Conservation (phyloP, 1,139 yeast genomes). For the Blastobotrys raffinosifermentans region DNA sequence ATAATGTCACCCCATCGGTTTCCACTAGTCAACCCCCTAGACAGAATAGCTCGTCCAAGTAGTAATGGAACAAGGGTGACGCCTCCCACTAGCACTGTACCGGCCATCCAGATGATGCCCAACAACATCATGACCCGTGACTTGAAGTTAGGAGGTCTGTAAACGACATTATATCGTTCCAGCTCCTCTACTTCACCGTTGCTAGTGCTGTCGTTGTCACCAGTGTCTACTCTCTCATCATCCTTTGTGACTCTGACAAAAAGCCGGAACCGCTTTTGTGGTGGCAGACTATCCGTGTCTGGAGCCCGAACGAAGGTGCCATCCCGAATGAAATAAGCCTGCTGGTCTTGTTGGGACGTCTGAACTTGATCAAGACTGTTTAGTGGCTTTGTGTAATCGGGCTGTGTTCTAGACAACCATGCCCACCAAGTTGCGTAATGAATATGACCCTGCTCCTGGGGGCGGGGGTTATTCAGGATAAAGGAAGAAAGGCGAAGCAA, state of each 20-base stretch:
- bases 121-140: slow-evolving; percentile 53
- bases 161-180: slow-evolving; percentile 67
- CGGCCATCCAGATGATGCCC: slow-evolving; percentile 62
- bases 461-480: slow-evolving; percentile 60
- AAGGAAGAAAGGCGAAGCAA: slow-evolving; percentile 71
- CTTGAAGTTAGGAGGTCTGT: slow-evolving; percentile 76
- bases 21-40: background rate
- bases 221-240: slow-evolving; percentile 57
- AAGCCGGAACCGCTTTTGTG: slow-evolving; percentile 48
- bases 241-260: slow-evolving; percentile 81
- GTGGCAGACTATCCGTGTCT: slow-evolving; percentile 64
- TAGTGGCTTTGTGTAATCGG: slow-evolving; percentile 59
- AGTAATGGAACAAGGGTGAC: slow-evolving; percentile 29
- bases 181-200: slow-evolving; percentile 42
- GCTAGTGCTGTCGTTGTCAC: no score
- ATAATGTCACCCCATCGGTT: slow-evolving; percentile 7
- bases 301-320: slow-evolving; percentile 88
- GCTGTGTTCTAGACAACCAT: slow-evolving; percentile 38
- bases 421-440: slow-evolving; percentile 50
- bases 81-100: slow-evolving; percentile 41
- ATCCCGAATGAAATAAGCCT: slow-evolving; percentile 43
- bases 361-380: slow-evolving; percentile 45
- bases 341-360: slow-evolving; percentile 13
- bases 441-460: slow-evolving; percentile 69
- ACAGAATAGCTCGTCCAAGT: slow-evolving; percentile 16